Evolutionary conservation across 345 rosid species (phyloP), one percentile per base, ranked within the genome.

Genomic region (Eucalyptus pauciflora): DNA sequence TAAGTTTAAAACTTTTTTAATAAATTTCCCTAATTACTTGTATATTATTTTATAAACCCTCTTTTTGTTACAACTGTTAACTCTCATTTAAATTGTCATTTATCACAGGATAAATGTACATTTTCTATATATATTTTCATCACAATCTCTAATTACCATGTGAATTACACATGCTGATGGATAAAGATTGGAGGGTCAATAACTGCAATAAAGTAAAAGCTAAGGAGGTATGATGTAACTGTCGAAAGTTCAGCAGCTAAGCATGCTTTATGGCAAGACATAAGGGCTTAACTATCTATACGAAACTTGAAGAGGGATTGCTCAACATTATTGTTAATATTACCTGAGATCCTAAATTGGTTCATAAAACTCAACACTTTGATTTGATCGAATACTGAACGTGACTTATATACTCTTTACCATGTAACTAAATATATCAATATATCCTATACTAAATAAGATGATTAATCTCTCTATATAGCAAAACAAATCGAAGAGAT

Each of bases 241-340:
- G 25, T 69, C 31, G 71, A 62, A 62, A 62, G 8, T 62, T 62
- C 18, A 31, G 3, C 0, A 29, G 71, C 4, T 62, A 29, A 29
- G 37, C 37, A 13, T 0, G 71, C 2, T 13, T 13, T 29, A 64
- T 64, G 31, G 17, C 0, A 29, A 9, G 14, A 64, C 37, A 4
- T 7, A 13, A 29, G 71, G 71, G 18, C 71, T 64, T 64, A 64
- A 3, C 71, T 13, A 64, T 64, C 4, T n/a, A 64, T 14, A 64
- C 13, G 31, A 64, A 64, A 64, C 71, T 71, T 4, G 46, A 71
- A 33, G 25, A 71, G 10, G 25, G 25, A 18, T 10, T 3, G 7
- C 81, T 71, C 22, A 71, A 31, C 13, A 3, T 33, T 5, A 18
- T 8, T 0, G 25, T 71, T 37, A n/a, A n/a, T 64, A 14, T 1